phyloP scores from a whole-genome alignment of 2,329 filamentous ascomycete genomes.

The Ophiostoma ulmi region DNA sequence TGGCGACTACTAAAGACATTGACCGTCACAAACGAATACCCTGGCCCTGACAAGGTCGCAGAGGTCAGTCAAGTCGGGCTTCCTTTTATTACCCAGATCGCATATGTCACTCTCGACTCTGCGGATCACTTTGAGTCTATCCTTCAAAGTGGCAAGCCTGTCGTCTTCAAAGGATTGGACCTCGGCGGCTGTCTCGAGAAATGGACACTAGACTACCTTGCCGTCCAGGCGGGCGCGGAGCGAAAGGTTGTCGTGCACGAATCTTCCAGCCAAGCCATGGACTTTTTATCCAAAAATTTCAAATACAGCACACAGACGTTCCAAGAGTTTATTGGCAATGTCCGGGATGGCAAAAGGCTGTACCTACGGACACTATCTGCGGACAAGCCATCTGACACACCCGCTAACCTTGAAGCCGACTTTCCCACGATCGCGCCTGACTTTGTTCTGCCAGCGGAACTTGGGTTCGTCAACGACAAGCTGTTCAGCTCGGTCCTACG shows the following conservation, averaged over 20 bases:
- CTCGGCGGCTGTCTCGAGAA: slow-evolving; percentile 61
- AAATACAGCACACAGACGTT: slow-evolving; percentile 65
- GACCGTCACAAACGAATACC: slow-evolving; percentile 19
- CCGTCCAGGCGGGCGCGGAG: slow-evolving; percentile 53
- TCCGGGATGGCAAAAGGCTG: slow-evolving; percentile 54
- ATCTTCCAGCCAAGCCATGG: slow-evolving; percentile 61
- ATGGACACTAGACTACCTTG: slow-evolving; percentile 68
- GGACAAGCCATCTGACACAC: slow-evolving; percentile 60
- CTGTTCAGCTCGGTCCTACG: slow-evolving; percentile 73
- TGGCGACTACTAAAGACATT: slow-evolving; percentile 23
- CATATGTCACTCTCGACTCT: slow-evolving; percentile 48
- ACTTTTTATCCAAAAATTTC: slow-evolving; percentile 81
- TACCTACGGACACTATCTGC: slow-evolving; percentile 76
- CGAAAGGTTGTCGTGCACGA: slow-evolving; percentile 70
- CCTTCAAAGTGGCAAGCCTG: slow-evolving; percentile 53
- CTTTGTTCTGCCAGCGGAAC: slow-evolving; percentile 61
- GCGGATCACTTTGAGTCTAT: slow-evolving; percentile 56
- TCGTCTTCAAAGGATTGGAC: slow-evolving; percentile 59
- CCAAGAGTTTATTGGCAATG: slow-evolving; percentile 58
- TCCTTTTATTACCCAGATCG: slow-evolving; percentile 35
- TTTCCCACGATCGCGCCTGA: slow-evolving; percentile 65
- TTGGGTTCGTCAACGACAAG: slow-evolving; percentile 55
- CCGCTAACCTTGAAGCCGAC: slow-evolving; percentile 65
- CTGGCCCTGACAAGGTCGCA: no score
- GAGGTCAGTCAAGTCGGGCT: background rate